Percentiles rank a stretch among this genome's conserved stretches.
Evolutionary conservation across 805 yeast species (phyloP).

Genomic region (Candida namnaoensis): DNA sequence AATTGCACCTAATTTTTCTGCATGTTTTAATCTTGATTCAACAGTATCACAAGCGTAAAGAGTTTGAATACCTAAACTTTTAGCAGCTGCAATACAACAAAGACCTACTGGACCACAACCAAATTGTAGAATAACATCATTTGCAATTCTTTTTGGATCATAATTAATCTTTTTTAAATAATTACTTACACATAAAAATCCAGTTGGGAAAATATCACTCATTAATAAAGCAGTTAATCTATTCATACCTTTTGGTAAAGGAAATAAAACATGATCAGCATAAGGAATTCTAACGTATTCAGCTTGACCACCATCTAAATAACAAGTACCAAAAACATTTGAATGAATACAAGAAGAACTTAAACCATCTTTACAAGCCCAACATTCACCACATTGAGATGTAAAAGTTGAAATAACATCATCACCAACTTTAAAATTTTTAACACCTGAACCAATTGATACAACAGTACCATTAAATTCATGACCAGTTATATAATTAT

Average conservation of each 20-base stretch:
- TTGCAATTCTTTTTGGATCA: slow-evolving; percentile 23
- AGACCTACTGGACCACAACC: slow-evolving; percentile 74
- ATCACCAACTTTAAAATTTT: slow-evolving; percentile 44
- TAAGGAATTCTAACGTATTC: slow-evolving; percentile 52
- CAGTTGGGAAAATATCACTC: slow-evolving; percentile 62
- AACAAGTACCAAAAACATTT: slow-evolving; percentile 49
- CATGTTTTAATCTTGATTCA: slow-evolving; percentile 54
- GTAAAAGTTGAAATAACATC: slow-evolving; percentile 46
- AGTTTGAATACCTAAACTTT: slow-evolving; percentile 60
- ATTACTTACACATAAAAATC: slow-evolving; percentile 48
- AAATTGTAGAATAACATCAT: slow-evolving; percentile 36
- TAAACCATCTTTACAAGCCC: slow-evolving; percentile 46
- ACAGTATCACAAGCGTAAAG: slow-evolving; percentile 60
- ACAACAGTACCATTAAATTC: slow-evolving; percentile 56
- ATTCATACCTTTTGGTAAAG: slow-evolving; percentile 28
- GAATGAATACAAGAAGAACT: slow-evolving; percentile 47
- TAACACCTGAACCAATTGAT: slow-evolving; percentile 36
- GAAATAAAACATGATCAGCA: slow-evolving; percentile 42
- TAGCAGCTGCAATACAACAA: slow-evolving; percentile 59
- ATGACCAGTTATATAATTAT: slow-evolving; percentile 47
- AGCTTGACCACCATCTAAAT: slow-evolving; percentile 55
- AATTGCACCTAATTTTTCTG: slow-evolving; percentile 43
- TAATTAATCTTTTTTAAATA: slow-evolving; percentile 29
- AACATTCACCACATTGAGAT: slow-evolving; percentile 51
- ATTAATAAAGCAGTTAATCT: slow-evolving; percentile 42